Evolutionary conservation across 2,329 filamentous ascomycete genomes (phyloP), one percentile per base, ranked within the genome.

Genomic region (Aureobasidium sp.): DNA sequence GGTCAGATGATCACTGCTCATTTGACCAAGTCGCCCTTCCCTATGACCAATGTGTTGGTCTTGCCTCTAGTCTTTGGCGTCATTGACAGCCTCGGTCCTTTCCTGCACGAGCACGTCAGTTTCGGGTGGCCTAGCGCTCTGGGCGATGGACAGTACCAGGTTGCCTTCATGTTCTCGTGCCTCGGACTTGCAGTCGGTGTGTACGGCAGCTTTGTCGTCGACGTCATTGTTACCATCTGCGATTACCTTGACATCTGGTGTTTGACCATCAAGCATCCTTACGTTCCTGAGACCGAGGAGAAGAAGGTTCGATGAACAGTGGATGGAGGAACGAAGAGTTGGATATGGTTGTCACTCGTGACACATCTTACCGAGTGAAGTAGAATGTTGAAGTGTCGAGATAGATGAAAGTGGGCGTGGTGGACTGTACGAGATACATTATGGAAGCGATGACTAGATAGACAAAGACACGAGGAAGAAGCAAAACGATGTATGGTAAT

Each of bases 241-340:
- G 94, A 99, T 74, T 96, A 96, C 74, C 82, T 97, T 65, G 94
- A 99, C 73, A 99, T 99, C 68, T 97, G 92, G 91, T 99, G 94
- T 73, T 80, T 99, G 73, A 96, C 90, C 1, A 99, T 99, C 78
- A 99, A 99, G 83, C 87, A 97, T 70, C 84, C 84, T 0, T 80
- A 81, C 56, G 51, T 62, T 15, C 29, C 56, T 6, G 56, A 48
- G 44, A 50, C 44, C 12, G 57, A 60, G 55, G 39, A 60, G 57
- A 60, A 60, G 57, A 36, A 51, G 44, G 32, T 37, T 13, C 46
- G 46, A 32, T 48, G 8, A 47, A 8, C 7, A 47, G 15, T 47
- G 1, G 26, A 48, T 13, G 26, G 36, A 29, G 26, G 20, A 6
- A n/a, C 8, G 50, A 39, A 37, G 12, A 52, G 20, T 17, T n/a